phyloP scores from a whole-genome alignment of 2,329 filamentous ascomycete species.

The Aureobasidium sp. region DNA sequence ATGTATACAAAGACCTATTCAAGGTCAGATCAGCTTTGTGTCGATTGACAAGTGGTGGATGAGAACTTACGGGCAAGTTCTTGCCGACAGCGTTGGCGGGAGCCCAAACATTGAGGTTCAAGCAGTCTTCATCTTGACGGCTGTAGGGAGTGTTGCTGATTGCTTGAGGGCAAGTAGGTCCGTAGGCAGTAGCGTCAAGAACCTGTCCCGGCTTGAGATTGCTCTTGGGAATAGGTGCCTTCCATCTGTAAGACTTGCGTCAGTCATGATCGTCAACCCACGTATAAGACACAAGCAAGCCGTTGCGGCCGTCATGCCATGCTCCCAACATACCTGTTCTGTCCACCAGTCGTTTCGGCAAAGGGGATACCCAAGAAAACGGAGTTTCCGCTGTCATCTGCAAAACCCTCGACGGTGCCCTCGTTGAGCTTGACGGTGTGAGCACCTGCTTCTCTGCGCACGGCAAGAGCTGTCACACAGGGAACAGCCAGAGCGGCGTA shows the following conservation, averaged over 20 bases:
- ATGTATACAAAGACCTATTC: conserved; percentile 10
- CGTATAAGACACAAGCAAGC: not conserved
- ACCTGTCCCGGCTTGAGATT: not conserved
- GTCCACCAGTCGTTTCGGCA: conserved; percentile 32
- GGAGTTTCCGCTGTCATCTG: conserved; percentile 15
- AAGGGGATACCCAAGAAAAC: conserved; percentile 35
- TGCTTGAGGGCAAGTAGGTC: conserved; percentile 17
- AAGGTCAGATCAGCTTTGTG: not conserved
- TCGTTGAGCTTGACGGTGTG: not conserved
- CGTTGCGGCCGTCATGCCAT: not conserved
- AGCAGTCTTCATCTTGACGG: conserved; percentile 11
- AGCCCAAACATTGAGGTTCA: conserved; percentile 12
- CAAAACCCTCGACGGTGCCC: conserved; percentile 13
- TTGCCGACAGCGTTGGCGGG: not conserved
- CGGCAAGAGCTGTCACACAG: not conserved
- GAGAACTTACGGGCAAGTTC: not conserved
- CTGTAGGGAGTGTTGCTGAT: conserved; percentile 18
- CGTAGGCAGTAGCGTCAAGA: conserved; percentile 1
- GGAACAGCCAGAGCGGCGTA: conserved; percentile 3
- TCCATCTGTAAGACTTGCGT: conserved; percentile 19
- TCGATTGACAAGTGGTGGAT: not conserved
- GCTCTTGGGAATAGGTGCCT: conserved; percentile 18
- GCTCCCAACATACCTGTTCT: conserved; percentile 25
- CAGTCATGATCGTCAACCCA: not conserved
- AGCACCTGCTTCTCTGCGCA: not conserved